Evolutionary conservation across 2,329 filamentous ascomycete species (phyloP).

Genomic region (Phyllosticta paracitricarpa): DNA sequence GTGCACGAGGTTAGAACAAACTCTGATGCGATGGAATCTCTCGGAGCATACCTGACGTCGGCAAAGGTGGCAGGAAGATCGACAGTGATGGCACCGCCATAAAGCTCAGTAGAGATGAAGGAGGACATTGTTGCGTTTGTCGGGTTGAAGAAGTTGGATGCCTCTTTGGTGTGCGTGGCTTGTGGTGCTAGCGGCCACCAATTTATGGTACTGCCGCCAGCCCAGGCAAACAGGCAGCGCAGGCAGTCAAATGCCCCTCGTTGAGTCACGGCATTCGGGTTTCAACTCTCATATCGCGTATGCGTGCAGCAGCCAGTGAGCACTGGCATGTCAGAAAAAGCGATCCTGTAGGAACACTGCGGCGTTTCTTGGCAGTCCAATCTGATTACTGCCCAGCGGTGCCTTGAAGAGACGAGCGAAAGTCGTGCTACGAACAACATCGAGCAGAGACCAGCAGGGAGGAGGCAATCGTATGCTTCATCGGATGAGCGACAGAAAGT

Average conservation of each 20-base stretch:
- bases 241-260: neutral
- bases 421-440: neutral
- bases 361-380: neutral
- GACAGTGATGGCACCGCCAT: slow-evolving; percentile 60
- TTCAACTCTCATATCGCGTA: neutral
- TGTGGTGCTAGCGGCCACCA: neutral
- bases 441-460: too few species aligned
- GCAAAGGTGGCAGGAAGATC: slow-evolving; percentile 59
- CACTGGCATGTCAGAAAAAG: neutral
- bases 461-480: too few species aligned
- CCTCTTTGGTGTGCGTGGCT: neutral
- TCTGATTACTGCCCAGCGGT: neutral
- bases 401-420: neutral
- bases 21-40: neutral
- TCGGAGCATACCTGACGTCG: slow-evolving; percentile 55
- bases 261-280: neutral
- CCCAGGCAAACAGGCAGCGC: slow-evolving; percentile 6
- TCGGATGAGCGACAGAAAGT: too few species aligned
- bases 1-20: slow-evolving; percentile 6
- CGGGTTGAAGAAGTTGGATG: neutral
- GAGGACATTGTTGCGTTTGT: slow-evolving; percentile 31
- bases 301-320: neutral
- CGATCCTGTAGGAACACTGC: neutral
- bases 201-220: neutral
- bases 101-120: slow-evolving; percentile 53